Evolutionary conservation across 139 green algal species (phyloP).

Genomic region (Coelastrella sp.): DNA sequence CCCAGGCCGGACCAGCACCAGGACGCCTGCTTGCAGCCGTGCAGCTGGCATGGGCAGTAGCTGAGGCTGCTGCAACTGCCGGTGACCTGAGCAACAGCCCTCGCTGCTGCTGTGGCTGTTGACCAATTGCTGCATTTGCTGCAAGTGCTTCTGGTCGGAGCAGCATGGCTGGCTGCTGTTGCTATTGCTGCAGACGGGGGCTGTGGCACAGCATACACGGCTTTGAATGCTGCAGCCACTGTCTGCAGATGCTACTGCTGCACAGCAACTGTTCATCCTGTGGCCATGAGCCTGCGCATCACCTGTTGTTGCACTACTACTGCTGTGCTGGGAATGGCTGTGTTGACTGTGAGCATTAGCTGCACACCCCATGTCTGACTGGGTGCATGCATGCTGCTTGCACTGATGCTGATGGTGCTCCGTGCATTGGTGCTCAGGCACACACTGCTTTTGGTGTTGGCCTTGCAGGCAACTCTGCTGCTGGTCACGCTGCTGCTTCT

Average conservation of each 20-base stretch:
- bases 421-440: no score
- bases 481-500: not conserved
- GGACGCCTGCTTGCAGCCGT: constrained; percentile 41
- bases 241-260: constrained; percentile 13
- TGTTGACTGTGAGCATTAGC: no score
- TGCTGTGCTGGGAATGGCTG: not conserved
- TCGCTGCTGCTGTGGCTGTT: not conserved
- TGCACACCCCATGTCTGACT: no score
- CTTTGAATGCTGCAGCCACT: not conserved
- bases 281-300: no score
- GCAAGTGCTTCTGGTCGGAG: not conserved
- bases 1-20: constrained; percentile 76
- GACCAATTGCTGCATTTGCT: not conserved
- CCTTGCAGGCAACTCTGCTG: no score
- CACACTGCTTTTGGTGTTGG: no score
- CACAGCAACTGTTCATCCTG: not conserved
- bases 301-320: not conserved
- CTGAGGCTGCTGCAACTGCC: constrained; percentile 1
- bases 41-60: not conserved
- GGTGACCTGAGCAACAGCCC: no score
- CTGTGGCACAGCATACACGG: not conserved
- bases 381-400: constrained; percentile 8
- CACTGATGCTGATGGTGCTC: not conserved
- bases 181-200: not conserved
- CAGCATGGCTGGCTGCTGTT: not conserved